A percentile compares a stretch with the other conserved stretches of the same genome.
Evolutionary conservation across 306 rosid genomes (phyloP).

Genomic region (Vicia sativa): DNA sequence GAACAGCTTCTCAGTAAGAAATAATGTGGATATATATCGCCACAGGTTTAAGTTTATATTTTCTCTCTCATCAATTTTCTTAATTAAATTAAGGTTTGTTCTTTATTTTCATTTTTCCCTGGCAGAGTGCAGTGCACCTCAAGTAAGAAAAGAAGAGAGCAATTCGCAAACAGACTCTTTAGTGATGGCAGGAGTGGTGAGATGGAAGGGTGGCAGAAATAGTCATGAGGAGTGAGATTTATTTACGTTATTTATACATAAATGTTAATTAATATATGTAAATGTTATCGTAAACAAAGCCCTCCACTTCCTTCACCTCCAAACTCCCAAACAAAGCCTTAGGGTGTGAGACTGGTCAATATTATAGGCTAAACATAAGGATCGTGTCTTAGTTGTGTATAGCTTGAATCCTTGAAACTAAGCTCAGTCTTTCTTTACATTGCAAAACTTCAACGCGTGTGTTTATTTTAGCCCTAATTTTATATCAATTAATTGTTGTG

Average conservation of each 20-base stretch:
- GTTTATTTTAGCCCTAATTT: background rate
- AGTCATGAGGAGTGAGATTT: constrained; percentile 3
- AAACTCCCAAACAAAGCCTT: too few relatives aligned
- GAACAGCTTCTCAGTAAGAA: constrained; percentile 1
- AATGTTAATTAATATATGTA: background rate
- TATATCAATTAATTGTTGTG: background rate
- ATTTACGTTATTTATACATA: background rate
- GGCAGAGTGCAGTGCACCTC: background rate
- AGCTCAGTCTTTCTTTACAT: background rate
- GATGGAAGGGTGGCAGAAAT: background rate
- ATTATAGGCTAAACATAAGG: background rate
- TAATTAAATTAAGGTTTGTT: constrained; percentile 7
- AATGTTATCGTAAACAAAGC: background rate
- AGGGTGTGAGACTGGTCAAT: too few relatives aligned
- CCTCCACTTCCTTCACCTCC: too few relatives aligned
- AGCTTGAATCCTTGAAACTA: background rate
- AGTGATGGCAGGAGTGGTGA: background rate
- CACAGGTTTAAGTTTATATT: background rate
- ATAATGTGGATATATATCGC: background rate
- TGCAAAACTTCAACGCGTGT: background rate
- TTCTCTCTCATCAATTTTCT: background rate
- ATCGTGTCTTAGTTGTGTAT: background rate
- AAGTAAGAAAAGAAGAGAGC: background rate
- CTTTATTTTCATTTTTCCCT: background rate
- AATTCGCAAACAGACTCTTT: background rate